Evolutionary conservation across 371 early-diverging fungal species (phyloP).

Genomic region (Entomophthora muscae): DNA sequence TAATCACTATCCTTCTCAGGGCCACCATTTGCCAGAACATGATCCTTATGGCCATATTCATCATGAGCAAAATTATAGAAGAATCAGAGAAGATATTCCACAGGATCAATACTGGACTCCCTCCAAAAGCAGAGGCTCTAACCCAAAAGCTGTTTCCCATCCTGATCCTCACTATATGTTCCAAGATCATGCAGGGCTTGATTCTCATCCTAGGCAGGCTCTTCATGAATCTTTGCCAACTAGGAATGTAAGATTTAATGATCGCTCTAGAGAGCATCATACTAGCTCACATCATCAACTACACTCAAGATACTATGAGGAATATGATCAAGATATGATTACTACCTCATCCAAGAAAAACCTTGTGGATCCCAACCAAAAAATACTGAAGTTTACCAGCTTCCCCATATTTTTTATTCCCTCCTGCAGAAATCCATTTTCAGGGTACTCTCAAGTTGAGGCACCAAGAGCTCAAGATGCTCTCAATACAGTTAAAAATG

Average conservation of each 20-base stretch:
- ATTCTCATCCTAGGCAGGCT: background rate
- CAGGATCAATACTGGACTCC: background rate
- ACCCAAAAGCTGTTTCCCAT: background rate
- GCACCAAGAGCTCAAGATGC: background rate
- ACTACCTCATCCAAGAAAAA: background rate
- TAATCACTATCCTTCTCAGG: background rate
- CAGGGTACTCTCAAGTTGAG: conserved; percentile 3
- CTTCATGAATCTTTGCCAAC: background rate
- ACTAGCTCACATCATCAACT: background rate
- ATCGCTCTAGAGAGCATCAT: background rate
- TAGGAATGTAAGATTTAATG: background rate
- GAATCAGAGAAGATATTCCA: background rate
- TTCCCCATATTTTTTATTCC: background rate
- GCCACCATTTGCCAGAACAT: background rate
- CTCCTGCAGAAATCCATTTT: background rate
- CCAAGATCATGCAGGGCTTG: background rate
- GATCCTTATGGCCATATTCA: background rate
- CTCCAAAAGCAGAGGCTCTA: background rate
- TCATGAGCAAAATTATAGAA: background rate
- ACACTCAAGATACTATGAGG: background rate
- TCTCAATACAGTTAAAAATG: background rate
- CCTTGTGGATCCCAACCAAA: background rate
- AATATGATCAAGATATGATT: background rate
- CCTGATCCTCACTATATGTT: background rate
- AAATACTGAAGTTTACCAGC: conserved; percentile 3